Evolutionary conservation across 441 rosid genomes (phyloP).

Genomic region (Syzygium syzygioides): DNA sequence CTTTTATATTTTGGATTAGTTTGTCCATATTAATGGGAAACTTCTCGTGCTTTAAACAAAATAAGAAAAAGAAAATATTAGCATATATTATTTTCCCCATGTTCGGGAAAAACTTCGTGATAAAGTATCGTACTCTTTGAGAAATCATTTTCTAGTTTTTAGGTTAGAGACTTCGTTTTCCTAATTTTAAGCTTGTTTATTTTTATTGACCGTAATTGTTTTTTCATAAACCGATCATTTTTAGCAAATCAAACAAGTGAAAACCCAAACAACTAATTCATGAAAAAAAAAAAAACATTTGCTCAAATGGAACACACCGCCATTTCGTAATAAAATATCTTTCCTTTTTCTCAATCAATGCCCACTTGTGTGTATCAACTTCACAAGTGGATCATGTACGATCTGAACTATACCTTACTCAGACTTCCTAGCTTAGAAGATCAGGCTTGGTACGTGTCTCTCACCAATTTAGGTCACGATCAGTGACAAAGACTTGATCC

Average conservation of each 20-base stretch:
- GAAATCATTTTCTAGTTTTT: background rate
- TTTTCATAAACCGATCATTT: background rate
- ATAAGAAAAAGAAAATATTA: background rate
- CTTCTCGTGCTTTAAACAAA: background rate
- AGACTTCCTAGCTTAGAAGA: background rate
- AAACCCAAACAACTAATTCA: background rate
- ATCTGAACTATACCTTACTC: background rate
- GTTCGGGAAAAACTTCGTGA: rapidly evolving
- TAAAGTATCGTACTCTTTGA: rapidly evolving
- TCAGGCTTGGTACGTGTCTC: background rate
- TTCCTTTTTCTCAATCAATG: background rate
- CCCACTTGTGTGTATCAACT: background rate
- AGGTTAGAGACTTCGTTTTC: background rate
- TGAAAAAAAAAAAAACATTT: rapidly evolving
- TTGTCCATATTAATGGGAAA: background rate
- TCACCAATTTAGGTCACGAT: background rate
- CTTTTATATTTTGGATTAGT: background rate
- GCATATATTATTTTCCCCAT: background rate
- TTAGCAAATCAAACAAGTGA: background rate
- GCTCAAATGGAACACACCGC: background rate
- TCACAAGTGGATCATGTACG: background rate
- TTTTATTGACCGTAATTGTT: background rate
- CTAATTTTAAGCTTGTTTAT: background rate
- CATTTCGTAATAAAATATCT: background rate
- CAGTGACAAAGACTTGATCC: background rate